Base-by-base conservation (phyloP, 1,139 yeast species). In the Oligophagozyma castellii region DNA sequence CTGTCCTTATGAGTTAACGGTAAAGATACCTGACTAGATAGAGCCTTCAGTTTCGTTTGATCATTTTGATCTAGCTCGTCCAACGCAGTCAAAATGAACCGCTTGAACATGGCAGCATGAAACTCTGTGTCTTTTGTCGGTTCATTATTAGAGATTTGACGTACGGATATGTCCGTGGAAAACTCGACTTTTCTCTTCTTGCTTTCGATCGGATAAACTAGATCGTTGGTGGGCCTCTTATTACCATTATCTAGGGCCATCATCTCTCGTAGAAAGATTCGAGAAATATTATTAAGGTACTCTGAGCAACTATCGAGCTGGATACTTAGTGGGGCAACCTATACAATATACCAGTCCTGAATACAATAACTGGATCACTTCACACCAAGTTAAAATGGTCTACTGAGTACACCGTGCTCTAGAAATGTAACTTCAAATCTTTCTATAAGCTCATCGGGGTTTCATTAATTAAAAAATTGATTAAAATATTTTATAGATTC, bases 81-180 rank as follows among this genome's bases (percentile, higher is more conserved):
- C 40, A 80, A 58, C 21, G 92, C 92, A 33, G 79, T 67, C 40
- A 65, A 67, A 19, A 78, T 73, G 47, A 67, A 70, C 25, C 78
- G 63, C 29, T 65, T 56, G 54, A 73, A 78, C 68, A 77, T 65
- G 48, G 70, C 65, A 31, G 66, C 33, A 11, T 58, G 53, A 29
- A 50, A 43, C 23, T 38, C 38, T 16, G 27, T 28, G 21, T 38
- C 40, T 19, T 37, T 25, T 18, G 29, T 33, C 14, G 19, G 14
- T 15, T 29, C 32, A 23, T 22, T 23, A 19, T 32, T 29, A 15
- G 27, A 5, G 27, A 16, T 24, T 15, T 19, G 20, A 10, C 10
- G 20, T 11, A 24, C 15, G 8, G 20, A 14, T 5, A 13, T 24
- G 18, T 43, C 44, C 26, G 43, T 46, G 13, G 48, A 40, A 33